Evolutionary conservation across 257 asterid species (phyloP).

Genomic region (Striga asiatica): DNA sequence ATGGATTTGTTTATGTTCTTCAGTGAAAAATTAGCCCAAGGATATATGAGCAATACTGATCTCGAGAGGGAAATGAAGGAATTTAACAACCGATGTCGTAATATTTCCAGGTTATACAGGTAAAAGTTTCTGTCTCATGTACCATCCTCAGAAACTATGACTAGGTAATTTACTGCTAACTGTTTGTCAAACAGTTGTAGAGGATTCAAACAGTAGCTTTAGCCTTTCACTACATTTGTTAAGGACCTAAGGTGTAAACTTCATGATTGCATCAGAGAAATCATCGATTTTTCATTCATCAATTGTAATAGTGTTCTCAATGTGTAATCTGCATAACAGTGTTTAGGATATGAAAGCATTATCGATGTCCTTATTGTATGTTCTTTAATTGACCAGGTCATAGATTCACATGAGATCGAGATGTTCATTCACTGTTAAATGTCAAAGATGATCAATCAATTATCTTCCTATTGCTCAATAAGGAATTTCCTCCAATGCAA

Average conservation of each 20-base stretch:
- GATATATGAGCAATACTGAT: conserved; percentile 81
- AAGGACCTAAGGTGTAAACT: neutral
- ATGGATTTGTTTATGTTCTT: neutral
- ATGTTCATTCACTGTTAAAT: neutral
- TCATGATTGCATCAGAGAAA: neutral
- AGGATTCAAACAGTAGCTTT: neutral
- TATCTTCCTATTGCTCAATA: neutral
- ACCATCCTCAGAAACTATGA: neutral
- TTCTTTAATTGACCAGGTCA: neutral
- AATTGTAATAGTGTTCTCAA: neutral
- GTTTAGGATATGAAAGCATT: neutral
- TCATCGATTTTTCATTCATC: neutral
- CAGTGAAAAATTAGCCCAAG: conserved; percentile 73
- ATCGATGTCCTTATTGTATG: neutral
- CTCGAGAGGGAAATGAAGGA: conserved; percentile 74
- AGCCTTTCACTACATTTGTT: neutral
- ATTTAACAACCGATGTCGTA: conserved; percentile 47
- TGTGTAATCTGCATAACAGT: neutral
- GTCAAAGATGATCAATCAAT: neutral
- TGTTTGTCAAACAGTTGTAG: neutral
- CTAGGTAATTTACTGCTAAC: neutral
- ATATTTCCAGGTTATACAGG: conserved; percentile 88
- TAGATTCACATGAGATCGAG: neutral
- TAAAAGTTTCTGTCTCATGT: conserved; percentile 11
- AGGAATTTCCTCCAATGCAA: neutral